phyloP scores from a whole-genome alignment of 441 rosid genomes.

The Bocquillonia castaneifolia region DNA sequence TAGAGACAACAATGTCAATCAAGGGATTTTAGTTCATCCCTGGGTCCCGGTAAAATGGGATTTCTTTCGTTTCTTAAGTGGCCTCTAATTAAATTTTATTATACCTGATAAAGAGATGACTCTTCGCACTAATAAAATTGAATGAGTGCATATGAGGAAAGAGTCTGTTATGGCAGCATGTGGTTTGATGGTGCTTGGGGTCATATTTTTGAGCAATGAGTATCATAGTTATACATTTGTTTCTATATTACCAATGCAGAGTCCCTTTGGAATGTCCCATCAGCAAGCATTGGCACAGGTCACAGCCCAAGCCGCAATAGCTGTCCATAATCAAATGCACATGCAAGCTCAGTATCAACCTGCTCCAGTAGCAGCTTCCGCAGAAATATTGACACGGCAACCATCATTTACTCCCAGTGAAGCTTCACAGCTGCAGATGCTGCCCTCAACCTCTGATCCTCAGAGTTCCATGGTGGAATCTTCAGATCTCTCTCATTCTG shows the following conservation, averaged over 20 bases:
- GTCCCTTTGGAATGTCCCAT: slow-evolving; percentile 64
- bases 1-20: background rate
- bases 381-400: slow-evolving; percentile 20
- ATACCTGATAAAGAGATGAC: slow-evolving; percentile 8
- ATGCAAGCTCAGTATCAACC: slow-evolving; percentile 43
- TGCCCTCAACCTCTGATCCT: slow-evolving; percentile 40
- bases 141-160: background rate
- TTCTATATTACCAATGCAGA: slow-evolving; percentile 35
- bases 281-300: slow-evolving; percentile 70
- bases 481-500: slow-evolving; percentile 42
- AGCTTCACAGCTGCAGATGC: slow-evolving; percentile 45
- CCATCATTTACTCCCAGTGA: slow-evolving; percentile 27
- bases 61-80: background rate
- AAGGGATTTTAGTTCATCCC: background rate
- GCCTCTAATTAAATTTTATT: too few relatives aligned
- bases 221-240: slow-evolving; percentile 20
- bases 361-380: slow-evolving; percentile 26
- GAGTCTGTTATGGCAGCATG: background rate
- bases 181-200: background rate
- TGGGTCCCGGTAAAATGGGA: background rate
- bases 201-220: background rate
- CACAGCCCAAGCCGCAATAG: slow-evolving; percentile 50
- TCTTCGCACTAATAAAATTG: background rate
- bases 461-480: slow-evolving; percentile 33
- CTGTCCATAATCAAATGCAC: slow-evolving; percentile 41